Percentiles rank a stretch among this genome's conserved stretches.
These are phyloP conservation scores for Danielia oregonensis DNA, from an alignment of 805 yeast genomes.

Conservation along the genomic window DNA sequence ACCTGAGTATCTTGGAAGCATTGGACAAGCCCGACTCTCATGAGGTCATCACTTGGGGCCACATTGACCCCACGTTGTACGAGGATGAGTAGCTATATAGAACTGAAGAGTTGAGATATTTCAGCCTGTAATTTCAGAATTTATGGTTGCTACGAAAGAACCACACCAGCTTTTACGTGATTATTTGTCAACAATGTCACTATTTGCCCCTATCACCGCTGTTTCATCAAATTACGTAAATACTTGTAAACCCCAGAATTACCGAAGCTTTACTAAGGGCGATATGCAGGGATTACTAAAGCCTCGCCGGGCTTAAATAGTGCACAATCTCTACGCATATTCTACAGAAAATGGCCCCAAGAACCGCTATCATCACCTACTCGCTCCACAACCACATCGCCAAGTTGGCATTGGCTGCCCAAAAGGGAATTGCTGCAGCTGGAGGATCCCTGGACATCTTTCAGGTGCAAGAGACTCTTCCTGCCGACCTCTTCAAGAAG, in stretches of 20 bases:
- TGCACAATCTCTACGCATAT: too few species aligned
- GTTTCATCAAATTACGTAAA: too few species aligned
- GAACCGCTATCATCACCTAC: slow-evolving; percentile 49
- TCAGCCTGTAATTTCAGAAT: too few species aligned
- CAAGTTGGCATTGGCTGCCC: slow-evolving; percentile 60
- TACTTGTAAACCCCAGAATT: too few species aligned
- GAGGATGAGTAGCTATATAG: slow-evolving; percentile 4
- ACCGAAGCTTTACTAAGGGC: background rate
- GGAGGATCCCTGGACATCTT: slow-evolving; percentile 67
- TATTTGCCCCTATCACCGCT: too few species aligned
- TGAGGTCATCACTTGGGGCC: slow-evolving; percentile 31
- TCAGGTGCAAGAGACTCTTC: slow-evolving; percentile 74
- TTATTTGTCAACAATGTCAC: too few species aligned
- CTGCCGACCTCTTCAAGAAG: slow-evolving; percentile 49
- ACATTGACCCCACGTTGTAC: slow-evolving; percentile 24
- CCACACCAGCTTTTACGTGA: too few species aligned
- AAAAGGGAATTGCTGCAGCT: slow-evolving; percentile 65
- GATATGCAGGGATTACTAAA: background rate
- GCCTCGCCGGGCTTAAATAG: too few species aligned
- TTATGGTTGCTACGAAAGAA: too few species aligned
- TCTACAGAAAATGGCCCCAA: slow-evolving; percentile 28
- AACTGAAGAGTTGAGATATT: too few species aligned
- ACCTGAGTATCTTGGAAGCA: slow-evolving; percentile 30
- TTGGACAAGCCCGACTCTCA: slow-evolving; percentile 37
- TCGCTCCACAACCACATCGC: slow-evolving; percentile 78